Conservation (phyloP, 2,329 filamentous ascomycete species). For the Ceratocystis smalleyi region DNA sequence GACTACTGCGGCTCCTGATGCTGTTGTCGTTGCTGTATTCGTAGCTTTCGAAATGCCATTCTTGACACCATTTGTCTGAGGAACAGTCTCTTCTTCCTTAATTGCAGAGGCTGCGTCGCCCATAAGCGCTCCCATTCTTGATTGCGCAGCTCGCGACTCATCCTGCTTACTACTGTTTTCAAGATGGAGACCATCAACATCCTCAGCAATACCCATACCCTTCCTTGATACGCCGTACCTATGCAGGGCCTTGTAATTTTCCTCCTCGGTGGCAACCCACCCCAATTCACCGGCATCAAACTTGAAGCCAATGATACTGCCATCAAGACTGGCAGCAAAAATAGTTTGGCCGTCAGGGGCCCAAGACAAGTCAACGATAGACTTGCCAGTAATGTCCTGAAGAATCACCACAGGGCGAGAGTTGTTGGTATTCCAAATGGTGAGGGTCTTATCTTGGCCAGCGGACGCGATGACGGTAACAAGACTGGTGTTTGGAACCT, state of each 20-base stretch:
- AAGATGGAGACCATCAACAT: conserved; percentile 70
- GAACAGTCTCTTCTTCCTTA: conserved; percentile 1
- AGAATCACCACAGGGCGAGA: conserved; percentile 79
- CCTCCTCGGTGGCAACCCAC: conserved; percentile 68
- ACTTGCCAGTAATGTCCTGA: conserved; percentile 77
- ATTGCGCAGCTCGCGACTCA: conserved; percentile 78
- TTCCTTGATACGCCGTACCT: conserved; percentile 83
- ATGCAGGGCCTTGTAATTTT: conserved; percentile 83
- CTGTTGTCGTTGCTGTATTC: conserved; percentile 18
- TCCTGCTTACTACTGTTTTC: conserved; percentile 88
- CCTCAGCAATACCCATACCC: conserved; percentile 81
- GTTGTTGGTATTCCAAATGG: conserved; percentile 94
- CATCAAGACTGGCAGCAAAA: conserved; percentile 77
- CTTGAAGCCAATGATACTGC: conserved; percentile 63
- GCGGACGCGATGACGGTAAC: conserved; percentile 95
- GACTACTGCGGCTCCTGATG: background rate
- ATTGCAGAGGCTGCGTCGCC: conserved; percentile 49
- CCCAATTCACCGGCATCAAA: conserved; percentile 83
- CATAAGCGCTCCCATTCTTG: conserved; percentile 97
- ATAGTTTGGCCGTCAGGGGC: conserved; percentile 77
- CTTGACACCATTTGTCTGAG: conserved; percentile 34
- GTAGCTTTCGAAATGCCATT: conserved; percentile 27
- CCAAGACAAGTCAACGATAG: conserved; percentile 90
- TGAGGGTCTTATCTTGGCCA: conserved; percentile 89
- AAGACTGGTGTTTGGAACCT: conserved; percentile 35